Conservation (phyloP, 768 basidiomycete genomes). For the Kwoniella dejecticola region DNA sequence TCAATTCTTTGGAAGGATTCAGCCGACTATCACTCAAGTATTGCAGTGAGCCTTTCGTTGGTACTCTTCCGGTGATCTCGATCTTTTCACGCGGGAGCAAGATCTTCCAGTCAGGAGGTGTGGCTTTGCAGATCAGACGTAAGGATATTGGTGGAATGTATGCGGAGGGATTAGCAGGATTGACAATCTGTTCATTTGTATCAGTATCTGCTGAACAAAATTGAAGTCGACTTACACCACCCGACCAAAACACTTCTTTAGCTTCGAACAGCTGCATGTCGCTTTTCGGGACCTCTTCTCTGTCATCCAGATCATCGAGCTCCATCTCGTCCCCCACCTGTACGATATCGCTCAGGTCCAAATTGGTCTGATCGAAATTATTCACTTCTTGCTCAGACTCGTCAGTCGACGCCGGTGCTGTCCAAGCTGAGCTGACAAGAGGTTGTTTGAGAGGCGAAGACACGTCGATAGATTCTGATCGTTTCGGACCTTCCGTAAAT, state of each 20-base stretch:
- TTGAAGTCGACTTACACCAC: slow-evolving; percentile 33
- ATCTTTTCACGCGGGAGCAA: slow-evolving; percentile 40
- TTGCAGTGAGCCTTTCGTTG: slow-evolving; percentile 29
- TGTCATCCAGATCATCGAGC: slow-evolving; percentile 18
- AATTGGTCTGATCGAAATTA: slow-evolving; percentile 25
- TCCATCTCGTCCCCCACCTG: slow-evolving; percentile 14
- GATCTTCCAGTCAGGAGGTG: slow-evolving; percentile 26
- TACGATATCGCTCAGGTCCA: slow-evolving; percentile 47
- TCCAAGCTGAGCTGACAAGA: slow-evolving; percentile 42
- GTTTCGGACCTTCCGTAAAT: not conserved
- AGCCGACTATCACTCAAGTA: slow-evolving; percentile 41
- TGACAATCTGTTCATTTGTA: slow-evolving; percentile 32
- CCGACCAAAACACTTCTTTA: slow-evolving; percentile 42
- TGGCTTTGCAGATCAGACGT: slow-evolving; percentile 21
- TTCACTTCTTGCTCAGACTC: slow-evolving; percentile 4
- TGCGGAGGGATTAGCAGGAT: slow-evolving; percentile 35
- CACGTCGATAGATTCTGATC: slow-evolving; percentile 19
- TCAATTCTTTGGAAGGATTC: slow-evolving; percentile 38
- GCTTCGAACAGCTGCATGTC: slow-evolving; percentile 29
- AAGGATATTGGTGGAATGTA: slow-evolving; percentile 25
- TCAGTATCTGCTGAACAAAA: not conserved
- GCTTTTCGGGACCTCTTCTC: not conserved
- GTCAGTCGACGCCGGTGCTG: slow-evolving; percentile 1
- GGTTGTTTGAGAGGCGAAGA: slow-evolving; percentile 13
- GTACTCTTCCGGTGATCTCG: slow-evolving; percentile 46